Evolutionary conservation across 1,139 yeast species (phyloP).

Genomic region (Torulaspora globosa): DNA sequence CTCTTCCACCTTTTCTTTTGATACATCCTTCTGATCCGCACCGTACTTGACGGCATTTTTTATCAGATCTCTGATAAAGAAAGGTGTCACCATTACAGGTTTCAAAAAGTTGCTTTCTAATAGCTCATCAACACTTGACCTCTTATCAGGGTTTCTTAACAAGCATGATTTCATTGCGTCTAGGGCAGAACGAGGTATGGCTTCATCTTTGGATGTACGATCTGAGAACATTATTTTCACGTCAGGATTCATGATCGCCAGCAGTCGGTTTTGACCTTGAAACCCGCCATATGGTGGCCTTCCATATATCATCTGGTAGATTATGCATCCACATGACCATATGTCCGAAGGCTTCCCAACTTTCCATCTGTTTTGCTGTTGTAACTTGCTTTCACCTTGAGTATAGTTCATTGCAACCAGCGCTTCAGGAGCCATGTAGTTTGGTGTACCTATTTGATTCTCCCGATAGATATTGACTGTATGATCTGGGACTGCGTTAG

Average conservation of each 20-base stretch:
- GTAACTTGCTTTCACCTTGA: conserved; percentile 31
- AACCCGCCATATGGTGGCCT: conserved; percentile 84
- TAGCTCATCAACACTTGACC: conserved; percentile 65
- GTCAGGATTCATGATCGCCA: conserved; percentile 85
- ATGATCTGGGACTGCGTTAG: conserved; percentile 89
- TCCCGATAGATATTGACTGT: conserved; percentile 88
- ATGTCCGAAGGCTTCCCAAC: conserved; percentile 95
- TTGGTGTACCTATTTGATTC: conserved; percentile 91
- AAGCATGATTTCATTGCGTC: conserved; percentile 73
- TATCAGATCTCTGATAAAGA: conserved; percentile 65
- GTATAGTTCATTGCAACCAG: conserved; percentile 54
- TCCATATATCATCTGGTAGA: conserved; percentile 94
- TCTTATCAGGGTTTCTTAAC: conserved; percentile 61
- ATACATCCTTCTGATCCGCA: conserved; percentile 41
- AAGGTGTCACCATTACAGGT: conserved; percentile 69
- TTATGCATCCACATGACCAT: conserved; percentile 97
- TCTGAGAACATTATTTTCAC: conserved; percentile 69
- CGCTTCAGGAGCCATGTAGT: conserved; percentile 98
- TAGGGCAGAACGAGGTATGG: conserved; percentile 65
- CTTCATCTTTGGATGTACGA: conserved; percentile 56
- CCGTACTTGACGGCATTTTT: conserved; percentile 76
- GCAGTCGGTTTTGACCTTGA: conserved; percentile 71
- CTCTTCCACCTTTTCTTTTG: conserved; percentile 43
- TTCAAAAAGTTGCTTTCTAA: conserved; percentile 57
- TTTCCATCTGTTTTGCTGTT: conserved; percentile 56